Evolutionary conservation across 305 asterid species (phyloP).

Genomic region (Fraxinus baroniana): DNA sequence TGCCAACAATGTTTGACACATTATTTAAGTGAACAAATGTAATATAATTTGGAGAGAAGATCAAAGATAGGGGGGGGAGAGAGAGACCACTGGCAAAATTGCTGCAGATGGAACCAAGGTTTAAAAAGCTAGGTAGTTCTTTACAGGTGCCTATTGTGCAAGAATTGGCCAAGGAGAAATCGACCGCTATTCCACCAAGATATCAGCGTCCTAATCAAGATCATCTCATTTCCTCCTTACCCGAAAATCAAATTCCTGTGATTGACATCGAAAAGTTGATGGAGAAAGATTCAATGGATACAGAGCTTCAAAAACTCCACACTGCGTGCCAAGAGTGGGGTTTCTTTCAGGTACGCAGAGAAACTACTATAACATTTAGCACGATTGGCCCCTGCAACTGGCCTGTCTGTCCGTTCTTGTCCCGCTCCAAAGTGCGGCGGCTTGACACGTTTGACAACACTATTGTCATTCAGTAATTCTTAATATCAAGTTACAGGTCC

Average conservation of each 20-base stretch:
- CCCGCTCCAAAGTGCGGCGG: too few species aligned
- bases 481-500: neutral
- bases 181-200: constrained; percentile 33
- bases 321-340: constrained; percentile 36
- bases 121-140: constrained; percentile 34
- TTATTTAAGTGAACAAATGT: neutral
- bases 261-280: constrained; percentile 28
- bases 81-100: neutral
- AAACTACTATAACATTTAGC: neutral
- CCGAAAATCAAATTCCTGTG: constrained; percentile 28
- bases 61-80: neutral
- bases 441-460: neutral
- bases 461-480: neutral
- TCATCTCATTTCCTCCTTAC: constrained; percentile 21
- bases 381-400: neutral
- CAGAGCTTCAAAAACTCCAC: constrained; percentile 1
- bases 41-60: neutral
- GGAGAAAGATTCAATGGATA: neutral
- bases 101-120: constrained; percentile 19
- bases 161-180: constrained; percentile 36
- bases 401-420: neutral
- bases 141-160: constrained; percentile 48
- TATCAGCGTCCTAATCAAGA: constrained; percentile 36
- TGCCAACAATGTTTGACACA: neutral
- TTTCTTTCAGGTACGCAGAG: constrained; percentile 32